These are phyloP conservation scores for Pestalotiopsis sp. DNA, from an alignment of 2,329 filamentous ascomycete genomes.

Conservation along the genomic window DNA sequence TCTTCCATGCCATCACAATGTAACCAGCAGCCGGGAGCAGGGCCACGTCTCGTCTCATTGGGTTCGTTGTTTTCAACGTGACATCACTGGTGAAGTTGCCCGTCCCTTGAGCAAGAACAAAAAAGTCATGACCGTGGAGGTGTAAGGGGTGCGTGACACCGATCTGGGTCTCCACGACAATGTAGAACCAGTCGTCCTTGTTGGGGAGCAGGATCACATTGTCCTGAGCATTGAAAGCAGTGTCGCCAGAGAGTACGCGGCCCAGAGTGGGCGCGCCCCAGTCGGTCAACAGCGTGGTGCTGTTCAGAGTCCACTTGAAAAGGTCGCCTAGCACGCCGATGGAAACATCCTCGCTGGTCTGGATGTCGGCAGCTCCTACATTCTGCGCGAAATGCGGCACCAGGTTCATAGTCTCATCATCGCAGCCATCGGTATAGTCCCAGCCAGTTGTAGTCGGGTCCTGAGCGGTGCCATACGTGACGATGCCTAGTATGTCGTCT, in stretches of 20 bases:
- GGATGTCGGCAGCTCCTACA: slow-evolving; percentile 27
- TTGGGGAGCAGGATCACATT: slow-evolving; percentile 34
- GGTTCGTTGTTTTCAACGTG: slow-evolving; percentile 43
- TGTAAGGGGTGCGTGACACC: slow-evolving; percentile 14
- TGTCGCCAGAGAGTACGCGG: slow-evolving; percentile 29
- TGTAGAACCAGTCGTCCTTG: slow-evolving; percentile 36
- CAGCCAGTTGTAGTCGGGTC: slow-evolving; percentile 19
- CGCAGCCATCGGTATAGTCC: slow-evolving; percentile 31
- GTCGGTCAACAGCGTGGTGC: slow-evolving; percentile 47
- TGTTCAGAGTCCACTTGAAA: slow-evolving; percentile 54
- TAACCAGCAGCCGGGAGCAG: slow-evolving; percentile 49
- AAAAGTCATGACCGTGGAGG: slow-evolving; percentile 47
- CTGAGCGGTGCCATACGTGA: slow-evolving; percentile 40
- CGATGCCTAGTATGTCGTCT: slow-evolving; percentile 14
- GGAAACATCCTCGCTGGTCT: slow-evolving; percentile 26
- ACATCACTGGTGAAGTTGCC: slow-evolving; percentile 32
- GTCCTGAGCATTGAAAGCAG: slow-evolving; percentile 27
- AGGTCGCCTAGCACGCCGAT: slow-evolving; percentile 21
- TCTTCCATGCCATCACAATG: slow-evolving; percentile 51
- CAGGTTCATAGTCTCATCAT: slow-evolving; percentile 35
- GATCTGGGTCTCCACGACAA: slow-evolving; percentile 32
- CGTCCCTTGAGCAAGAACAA: slow-evolving; percentile 35
- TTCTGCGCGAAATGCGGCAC: slow-evolving; percentile 38
- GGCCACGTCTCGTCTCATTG: slow-evolving; percentile 51
- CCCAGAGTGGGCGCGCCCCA: slow-evolving; percentile 50